Conservation (phyloP, 371 early-diverging fungal species). For the Umbelopsis sp. region DNA sequence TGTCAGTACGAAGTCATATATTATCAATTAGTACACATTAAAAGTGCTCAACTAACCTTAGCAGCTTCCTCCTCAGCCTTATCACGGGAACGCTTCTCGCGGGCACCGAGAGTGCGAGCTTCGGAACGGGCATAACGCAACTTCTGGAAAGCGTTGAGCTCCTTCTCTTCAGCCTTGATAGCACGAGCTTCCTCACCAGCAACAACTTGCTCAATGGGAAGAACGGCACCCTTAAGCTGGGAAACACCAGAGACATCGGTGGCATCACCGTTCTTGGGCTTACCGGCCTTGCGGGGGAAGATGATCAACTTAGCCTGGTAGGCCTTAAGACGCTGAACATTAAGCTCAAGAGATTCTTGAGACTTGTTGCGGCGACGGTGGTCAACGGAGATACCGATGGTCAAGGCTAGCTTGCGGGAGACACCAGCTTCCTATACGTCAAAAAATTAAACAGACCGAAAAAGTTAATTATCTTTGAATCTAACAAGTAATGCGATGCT, state of each 20-base stretch:
- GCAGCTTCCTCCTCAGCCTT: constrained; percentile 88
- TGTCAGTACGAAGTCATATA: neutral
- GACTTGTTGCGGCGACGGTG: constrained; percentile 98
- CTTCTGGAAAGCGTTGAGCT: constrained; percentile 78
- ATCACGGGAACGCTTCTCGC: constrained; percentile 80
- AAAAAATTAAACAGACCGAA: neutral
- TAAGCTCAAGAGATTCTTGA: constrained; percentile 93
- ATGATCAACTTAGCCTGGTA: constrained; percentile 95
- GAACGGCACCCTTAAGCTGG: constrained; percentile 74
- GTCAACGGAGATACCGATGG: constrained; percentile 99
- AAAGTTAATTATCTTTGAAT: neutral
- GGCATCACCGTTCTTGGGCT: constrained; percentile 82
- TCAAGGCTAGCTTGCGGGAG: constrained; percentile 91
- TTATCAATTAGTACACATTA: neutral
- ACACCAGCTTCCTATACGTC: constrained; percentile 86
- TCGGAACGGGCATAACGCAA: constrained; percentile 91
- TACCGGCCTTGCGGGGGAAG: constrained; percentile 91
- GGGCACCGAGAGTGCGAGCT: constrained; percentile 82
- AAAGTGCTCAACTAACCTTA: constrained; percentile 55
- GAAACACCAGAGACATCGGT: constrained; percentile 69
- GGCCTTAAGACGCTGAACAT: constrained; percentile 97
- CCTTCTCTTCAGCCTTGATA: constrained; percentile 87
- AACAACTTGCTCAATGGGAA: constrained; percentile 76
- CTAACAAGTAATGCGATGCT: too few relatives aligned
- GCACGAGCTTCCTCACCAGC: constrained; percentile 78